These are phyloP conservation scores for Pythium angustatum DNA, from an alignment of 352 stramenopile genomes.

Conservation along the genomic window DNA sequence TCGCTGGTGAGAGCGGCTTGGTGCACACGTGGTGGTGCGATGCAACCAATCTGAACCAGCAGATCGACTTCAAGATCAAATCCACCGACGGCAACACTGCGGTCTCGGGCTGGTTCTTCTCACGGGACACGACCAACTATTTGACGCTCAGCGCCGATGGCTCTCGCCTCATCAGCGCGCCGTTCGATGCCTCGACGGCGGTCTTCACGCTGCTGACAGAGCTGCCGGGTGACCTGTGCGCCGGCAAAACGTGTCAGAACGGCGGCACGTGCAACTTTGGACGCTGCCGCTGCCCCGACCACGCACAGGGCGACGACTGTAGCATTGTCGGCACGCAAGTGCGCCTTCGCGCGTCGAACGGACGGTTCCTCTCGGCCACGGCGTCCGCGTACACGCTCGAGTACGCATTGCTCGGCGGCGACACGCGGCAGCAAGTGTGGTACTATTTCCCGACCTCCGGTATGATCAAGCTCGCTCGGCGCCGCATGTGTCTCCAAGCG, in stretches of 20 bases:
- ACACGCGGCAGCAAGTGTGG: too few species aligned
- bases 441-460: too few species aligned
- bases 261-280: constrained; percentile 5
- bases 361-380: constrained; percentile 7
- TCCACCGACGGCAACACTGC: not conserved
- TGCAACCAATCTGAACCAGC: constrained; percentile 1
- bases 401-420: too few species aligned
- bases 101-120: not conserved
- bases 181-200: not conserved
- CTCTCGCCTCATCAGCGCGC: not conserved
- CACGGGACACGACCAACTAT: constrained; percentile 13
- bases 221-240: constrained; percentile 17
- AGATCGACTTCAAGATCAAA: constrained; percentile 7
- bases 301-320: constrained; percentile 2
- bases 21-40: constrained; percentile 10
- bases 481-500: too few species aligned
- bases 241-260: constrained; percentile 12
- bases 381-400: too few species aligned
- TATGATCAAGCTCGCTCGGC: too few species aligned
- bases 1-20: not conserved
- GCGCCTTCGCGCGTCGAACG: constrained; percentile 5
- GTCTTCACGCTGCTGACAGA: constrained; percentile 1
- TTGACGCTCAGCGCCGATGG: constrained; percentile 12
- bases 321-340: not conserved
- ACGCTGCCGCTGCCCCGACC: constrained; percentile 5